Percentiles rank a stretch among this genome's conserved stretches.
Evolutionary conservation across 768 basidiomycete genomes (phyloP).

Genomic region (Lactarius quietus): DNA sequence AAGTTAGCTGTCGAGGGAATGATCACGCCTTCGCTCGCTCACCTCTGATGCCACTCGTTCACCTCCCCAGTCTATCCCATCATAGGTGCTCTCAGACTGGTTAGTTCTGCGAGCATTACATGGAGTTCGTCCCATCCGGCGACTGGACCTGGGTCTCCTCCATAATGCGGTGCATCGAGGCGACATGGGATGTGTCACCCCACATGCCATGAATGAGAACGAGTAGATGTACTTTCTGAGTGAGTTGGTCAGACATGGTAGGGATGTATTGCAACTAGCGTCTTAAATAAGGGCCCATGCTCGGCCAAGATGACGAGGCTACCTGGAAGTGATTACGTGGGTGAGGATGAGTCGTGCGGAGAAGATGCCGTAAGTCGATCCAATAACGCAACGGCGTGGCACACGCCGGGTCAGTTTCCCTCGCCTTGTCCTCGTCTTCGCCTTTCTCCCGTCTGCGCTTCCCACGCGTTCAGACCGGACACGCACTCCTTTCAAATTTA

Average conservation of each 20-base stretch:
- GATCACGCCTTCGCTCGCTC: conserved; percentile 16
- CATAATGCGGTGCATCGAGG: conserved; percentile 53
- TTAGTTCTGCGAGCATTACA: conserved; percentile 66
- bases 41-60: conserved; percentile 82
- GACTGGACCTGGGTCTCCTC: conserved; percentile 40
- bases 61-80: conserved; percentile 82
- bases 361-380: neutral
- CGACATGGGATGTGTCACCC: conserved; percentile 69
- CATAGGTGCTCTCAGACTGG: conserved; percentile 64
- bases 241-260: neutral
- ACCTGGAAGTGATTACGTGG: neutral
- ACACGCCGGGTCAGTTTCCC: neutral
- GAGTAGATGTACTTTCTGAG: conserved; percentile 21
- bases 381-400: neutral
- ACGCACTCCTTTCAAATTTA: conserved; percentile 17
- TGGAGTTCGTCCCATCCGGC: conserved; percentile 47
- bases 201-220: conserved; percentile 67
- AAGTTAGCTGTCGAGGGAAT: neutral
- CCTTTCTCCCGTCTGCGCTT: neutral
- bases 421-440: neutral
- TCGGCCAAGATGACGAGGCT: neutral
- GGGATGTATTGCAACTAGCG: neutral
- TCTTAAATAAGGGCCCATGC: neutral
- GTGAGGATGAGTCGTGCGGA: neutral
- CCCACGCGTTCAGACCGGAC: neutral